Evolutionary conservation across 2,329 filamentous ascomycete genomes (phyloP).

Genomic region (Fusarium virguliforme): DNA sequence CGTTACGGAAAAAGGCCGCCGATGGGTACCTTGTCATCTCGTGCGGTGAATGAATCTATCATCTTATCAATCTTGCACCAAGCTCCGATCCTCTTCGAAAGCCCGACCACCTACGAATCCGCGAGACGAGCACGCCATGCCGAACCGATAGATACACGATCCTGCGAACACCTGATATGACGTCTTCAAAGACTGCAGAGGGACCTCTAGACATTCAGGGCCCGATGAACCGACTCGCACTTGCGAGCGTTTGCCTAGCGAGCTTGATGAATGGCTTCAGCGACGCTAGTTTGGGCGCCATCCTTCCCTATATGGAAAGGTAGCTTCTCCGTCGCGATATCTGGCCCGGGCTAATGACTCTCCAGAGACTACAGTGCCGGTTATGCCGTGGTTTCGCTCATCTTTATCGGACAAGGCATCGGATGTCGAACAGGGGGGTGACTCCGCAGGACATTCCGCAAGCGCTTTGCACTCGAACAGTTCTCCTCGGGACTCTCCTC

Average conservation of each 20-base stretch:
- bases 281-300: not conserved
- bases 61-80: not conserved
- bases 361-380: not conserved
- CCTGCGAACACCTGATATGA: not conserved
- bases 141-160: not conserved
- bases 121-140: not conserved
- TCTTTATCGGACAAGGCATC: not conserved
- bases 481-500: not conserved
- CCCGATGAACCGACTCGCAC: not conserved
- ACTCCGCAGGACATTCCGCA: not conserved
- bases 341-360: not conserved
- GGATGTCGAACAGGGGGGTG: not conserved
- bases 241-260: not conserved
- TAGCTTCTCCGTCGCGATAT: not conserved
- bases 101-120: too few species aligned
- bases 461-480: not conserved
- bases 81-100: too few species aligned
- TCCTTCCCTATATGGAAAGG: not conserved
- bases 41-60: not conserved
- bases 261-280: not conserved
- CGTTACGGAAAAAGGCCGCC: not conserved
- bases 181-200: not conserved
- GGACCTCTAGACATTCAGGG: not conserved
- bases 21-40: too few species aligned
- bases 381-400: constrained; percentile 2